Percentiles rank a stretch among this genome's conserved stretches.
phyloP scores from a whole-genome alignment of 768 basidiomycete species.

The Russula olivacea region DNA sequence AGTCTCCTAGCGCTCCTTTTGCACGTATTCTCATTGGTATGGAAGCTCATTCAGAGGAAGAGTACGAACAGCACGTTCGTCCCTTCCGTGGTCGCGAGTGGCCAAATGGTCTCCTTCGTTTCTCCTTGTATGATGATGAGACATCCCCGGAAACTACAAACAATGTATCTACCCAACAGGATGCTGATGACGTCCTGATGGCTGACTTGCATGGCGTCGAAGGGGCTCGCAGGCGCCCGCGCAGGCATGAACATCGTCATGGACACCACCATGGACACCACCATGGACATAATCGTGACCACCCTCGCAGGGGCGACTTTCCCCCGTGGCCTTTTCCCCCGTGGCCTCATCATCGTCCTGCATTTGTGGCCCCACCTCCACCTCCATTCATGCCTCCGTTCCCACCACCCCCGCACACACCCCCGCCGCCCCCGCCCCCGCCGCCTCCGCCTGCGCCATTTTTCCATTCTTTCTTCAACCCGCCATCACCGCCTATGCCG shows the following conservation, averaged over 20 bases:
- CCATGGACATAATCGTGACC: background rate
- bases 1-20: constrained; percentile 43
- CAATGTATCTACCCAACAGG: background rate
- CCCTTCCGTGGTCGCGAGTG: constrained; percentile 49
- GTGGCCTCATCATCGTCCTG: constrained; percentile 18
- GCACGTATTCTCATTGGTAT: constrained; percentile 56
- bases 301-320: constrained; percentile 6
- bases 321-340: constrained; percentile 8
- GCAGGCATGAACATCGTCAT: constrained; percentile 12
- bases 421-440: background rate
- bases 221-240: background rate
- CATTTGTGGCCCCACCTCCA: constrained; percentile 13
- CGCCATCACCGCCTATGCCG: constrained; percentile 13
- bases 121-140: constrained; percentile 57
- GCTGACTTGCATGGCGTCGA: background rate
- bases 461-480: constrained; percentile 21
- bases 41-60: constrained; percentile 52
- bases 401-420: background rate
- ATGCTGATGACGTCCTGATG: constrained; percentile 2
- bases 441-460: constrained; percentile 23
- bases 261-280: constrained; percentile 12
- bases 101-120: constrained; percentile 55
- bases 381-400: constrained; percentile 5
- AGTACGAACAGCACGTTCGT: constrained; percentile 48
- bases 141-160: constrained; percentile 25